Evolutionary conservation across 192 early-diverging fungal genomes (phyloP).

Genomic region (Obelidium mucronatum): DNA sequence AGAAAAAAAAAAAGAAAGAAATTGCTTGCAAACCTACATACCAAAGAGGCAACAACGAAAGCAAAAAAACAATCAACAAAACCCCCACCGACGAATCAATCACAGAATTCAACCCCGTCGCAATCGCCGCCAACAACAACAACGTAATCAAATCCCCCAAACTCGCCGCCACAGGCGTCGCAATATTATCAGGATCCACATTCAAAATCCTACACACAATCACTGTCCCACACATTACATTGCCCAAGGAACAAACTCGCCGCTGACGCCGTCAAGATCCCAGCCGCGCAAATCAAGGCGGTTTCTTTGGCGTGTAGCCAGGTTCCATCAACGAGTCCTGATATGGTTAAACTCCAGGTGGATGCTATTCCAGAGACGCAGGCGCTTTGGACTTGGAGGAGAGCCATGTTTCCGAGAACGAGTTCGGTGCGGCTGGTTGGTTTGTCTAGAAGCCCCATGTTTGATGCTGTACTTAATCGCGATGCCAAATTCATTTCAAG

Average conservation of each 20-base stretch:
- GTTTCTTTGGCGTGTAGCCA: constrained; percentile 33
- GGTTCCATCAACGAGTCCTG: constrained; percentile 57
- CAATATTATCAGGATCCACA: constrained; percentile 87
- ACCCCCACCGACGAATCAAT: constrained; percentile 52
- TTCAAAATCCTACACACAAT: constrained; percentile 62
- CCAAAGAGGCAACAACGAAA: constrained; percentile 25
- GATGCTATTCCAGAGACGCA: constrained; percentile 75
- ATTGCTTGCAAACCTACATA: constrained; percentile 9
- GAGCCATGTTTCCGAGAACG: constrained; percentile 75
- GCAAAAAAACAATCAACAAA: constrained; percentile 58
- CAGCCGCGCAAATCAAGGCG: constrained; percentile 72
- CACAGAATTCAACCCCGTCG: constrained; percentile 54
- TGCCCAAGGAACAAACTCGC: constrained; percentile 77
- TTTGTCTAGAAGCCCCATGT: constrained; percentile 43
- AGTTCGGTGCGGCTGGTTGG: constrained; percentile 57
- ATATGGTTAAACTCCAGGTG: constrained; percentile 69
- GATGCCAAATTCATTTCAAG: constrained; percentile 90
- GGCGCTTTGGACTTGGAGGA: constrained; percentile 72
- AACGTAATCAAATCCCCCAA: constrained; percentile 78
- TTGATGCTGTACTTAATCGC: constrained; percentile 81
- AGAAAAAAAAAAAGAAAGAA: neutral
- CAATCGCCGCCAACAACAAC: constrained; percentile 63
- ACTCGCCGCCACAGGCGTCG: constrained; percentile 76
- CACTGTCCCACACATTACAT: constrained; percentile 75
- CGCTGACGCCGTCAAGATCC: constrained; percentile 47